Percentiles rank a stretch among this genome's conserved stretches.
phyloP scores from a whole-genome alignment of 345 rosid genomes.

The Durio zibethinus region DNA sequence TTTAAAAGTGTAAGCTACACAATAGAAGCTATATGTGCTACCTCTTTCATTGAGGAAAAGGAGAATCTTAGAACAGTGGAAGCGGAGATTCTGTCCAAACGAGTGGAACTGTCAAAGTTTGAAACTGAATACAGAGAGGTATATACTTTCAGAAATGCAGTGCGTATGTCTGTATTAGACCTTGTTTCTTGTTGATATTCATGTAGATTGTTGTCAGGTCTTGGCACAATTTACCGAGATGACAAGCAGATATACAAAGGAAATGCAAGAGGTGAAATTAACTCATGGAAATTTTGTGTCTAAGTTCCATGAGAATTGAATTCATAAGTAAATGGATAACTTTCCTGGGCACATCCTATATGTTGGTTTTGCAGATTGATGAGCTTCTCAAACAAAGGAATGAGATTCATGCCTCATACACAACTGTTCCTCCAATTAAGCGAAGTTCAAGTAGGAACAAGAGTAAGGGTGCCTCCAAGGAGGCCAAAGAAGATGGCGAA shows the following conservation, averaged over 20 bases:
- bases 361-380: conserved; percentile 61
- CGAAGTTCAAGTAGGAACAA: conserved; percentile 61
- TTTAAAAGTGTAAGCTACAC: conserved; percentile 87
- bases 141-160: background rate
- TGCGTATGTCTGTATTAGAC: conserved; percentile 1
- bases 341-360: background rate
- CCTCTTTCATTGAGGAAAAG: conserved; percentile 68
- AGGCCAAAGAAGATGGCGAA: conserved; percentile 57
- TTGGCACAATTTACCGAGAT: conserved; percentile 82
- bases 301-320: background rate
- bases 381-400: conserved; percentile 79
- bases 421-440: conserved; percentile 53
- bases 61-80: conserved; percentile 82
- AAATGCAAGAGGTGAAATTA: conserved; percentile 83
- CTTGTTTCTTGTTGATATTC: conserved; percentile 14
- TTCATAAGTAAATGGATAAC: background rate
- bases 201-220: conserved; percentile 43
- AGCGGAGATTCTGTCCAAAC: conserved; percentile 76
- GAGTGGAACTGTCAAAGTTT: conserved; percentile 80
- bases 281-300: background rate
- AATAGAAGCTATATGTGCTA: conserved; percentile 83
- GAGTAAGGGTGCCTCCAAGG: conserved; percentile 55
- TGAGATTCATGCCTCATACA: conserved; percentile 81
- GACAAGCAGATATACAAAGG: conserved; percentile 87
- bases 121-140: conserved; percentile 97